Evolutionary conservation across 2,329 filamentous ascomycete genomes (phyloP).

Genomic region (Alternaria brassicicola): DNA sequence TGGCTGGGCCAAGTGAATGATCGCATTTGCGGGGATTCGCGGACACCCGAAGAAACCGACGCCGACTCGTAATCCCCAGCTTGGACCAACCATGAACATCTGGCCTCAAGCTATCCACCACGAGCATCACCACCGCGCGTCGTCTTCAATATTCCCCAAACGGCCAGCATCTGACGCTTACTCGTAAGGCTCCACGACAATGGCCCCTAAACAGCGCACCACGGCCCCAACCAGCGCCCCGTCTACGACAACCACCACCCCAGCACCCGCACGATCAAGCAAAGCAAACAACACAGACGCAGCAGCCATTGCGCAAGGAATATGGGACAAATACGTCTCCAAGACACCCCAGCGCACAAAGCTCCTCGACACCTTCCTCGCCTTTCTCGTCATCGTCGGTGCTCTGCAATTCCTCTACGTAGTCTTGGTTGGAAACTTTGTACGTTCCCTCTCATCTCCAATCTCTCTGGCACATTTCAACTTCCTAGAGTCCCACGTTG

Average conservation of each 20-base stretch:
- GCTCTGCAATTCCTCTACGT: conserved; percentile 95
- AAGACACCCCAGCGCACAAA: conserved; percentile 89
- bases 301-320: conserved; percentile 67
- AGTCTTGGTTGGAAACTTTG: conserved; percentile 89
- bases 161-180: neutral
- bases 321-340: conserved; percentile 79
- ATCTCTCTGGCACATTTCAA: neutral
- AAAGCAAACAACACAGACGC: conserved; percentile 47
- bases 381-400: conserved; percentile 82
- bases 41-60: conserved; percentile 19
- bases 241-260: conserved; percentile 23
- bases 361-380: conserved; percentile 89
- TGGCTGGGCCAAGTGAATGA: conserved; percentile 3
- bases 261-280: conserved; percentile 23
- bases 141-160: neutral
- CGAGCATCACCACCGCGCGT: conserved; percentile 8
- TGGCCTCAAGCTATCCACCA: conserved; percentile 34
- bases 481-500: neutral
- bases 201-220: conserved; percentile 44
- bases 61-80: conserved; percentile 13
- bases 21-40: conserved; percentile 28
- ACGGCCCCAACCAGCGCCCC: conserved; percentile 13
- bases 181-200: conserved; percentile 16
- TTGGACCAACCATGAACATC: conserved; percentile 23
- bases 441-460: conserved; percentile 57